phyloP scores from a whole-genome alignment of 2,329 filamentous ascomycete species.

The Sporothrix humicola region DNA sequence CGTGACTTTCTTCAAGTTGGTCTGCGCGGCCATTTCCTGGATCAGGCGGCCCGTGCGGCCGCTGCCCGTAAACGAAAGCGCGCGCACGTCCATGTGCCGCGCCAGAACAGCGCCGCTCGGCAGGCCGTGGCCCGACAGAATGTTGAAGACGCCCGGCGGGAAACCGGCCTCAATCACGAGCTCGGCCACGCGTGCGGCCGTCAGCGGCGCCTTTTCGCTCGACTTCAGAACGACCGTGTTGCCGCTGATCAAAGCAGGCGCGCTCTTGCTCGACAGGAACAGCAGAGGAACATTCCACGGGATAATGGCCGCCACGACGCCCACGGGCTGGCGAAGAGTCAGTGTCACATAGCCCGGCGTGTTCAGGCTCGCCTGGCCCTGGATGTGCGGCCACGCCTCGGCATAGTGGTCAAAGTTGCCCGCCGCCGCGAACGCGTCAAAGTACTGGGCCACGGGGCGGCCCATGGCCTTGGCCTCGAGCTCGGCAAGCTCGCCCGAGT shows the following conservation, averaged over 20 bases:
- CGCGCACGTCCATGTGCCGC: conserved; percentile 54
- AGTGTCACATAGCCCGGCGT: conserved; percentile 55
- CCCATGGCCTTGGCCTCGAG: conserved; percentile 56
- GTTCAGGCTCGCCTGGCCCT: conserved; percentile 55
- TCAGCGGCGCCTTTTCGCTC: conserved; percentile 63
- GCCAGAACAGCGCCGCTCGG: conserved; percentile 38
- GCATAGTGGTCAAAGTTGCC: conserved; percentile 50
- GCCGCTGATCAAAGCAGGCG: conserved; percentile 63
- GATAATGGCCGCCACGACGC: conserved; percentile 62
- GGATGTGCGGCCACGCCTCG: conserved; percentile 50
- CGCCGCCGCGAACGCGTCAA: conserved; percentile 48
- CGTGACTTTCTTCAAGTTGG: conserved; percentile 66
- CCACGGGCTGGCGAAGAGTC: conserved; percentile 56
- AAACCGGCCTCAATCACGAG: conserved; percentile 71
- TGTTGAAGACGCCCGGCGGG: conserved; percentile 71
- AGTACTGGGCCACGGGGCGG: conserved; percentile 48
- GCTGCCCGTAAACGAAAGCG: conserved; percentile 67
- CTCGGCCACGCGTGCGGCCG: conserved; percentile 61
- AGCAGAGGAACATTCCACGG: conserved; percentile 70
- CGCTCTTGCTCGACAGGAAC: conserved; percentile 72
- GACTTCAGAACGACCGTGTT: conserved; percentile 64
- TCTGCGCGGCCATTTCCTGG: conserved; percentile 64
- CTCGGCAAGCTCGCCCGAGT: conserved; percentile 51
- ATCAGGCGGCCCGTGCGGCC: conserved; percentile 63
- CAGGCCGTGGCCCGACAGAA: conserved; percentile 66